These are phyloP conservation scores for Crepidotus variabilis DNA, from an alignment of 768 basidiomycete species.

Conservation along the genomic window DNA sequence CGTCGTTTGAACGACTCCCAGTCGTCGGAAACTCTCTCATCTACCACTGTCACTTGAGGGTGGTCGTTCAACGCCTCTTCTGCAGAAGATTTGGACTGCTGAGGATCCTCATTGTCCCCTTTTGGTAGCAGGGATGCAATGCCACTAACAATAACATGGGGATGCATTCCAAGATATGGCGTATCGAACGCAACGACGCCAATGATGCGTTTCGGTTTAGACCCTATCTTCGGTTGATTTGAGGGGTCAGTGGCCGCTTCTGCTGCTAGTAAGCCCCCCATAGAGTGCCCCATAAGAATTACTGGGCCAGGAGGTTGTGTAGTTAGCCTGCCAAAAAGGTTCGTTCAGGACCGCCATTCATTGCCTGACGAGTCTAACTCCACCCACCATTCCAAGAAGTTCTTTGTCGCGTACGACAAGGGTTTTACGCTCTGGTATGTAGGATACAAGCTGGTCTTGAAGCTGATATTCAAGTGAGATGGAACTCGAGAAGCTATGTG, in stretches of 20 bases:
- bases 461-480: conserved; percentile 28
- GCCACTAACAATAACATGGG: conserved; percentile 55
- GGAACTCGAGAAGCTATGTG: conserved; percentile 33
- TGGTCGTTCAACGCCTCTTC: conserved; percentile 42
- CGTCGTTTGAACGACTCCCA: conserved; percentile 44
- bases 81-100: conserved; percentile 17
- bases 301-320: conserved; percentile 54
- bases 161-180: conserved; percentile 60
- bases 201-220: conserved; percentile 40
- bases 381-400: conserved; percentile 52
- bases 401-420: conserved; percentile 44
- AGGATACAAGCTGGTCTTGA: conserved; percentile 51
- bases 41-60: conserved; percentile 39
- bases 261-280: conserved; percentile 58
- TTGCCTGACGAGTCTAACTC: background rate
- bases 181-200: conserved; percentile 58
- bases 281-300: conserved; percentile 54
- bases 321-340: conserved; percentile 35
- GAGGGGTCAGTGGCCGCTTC: conserved; percentile 47
- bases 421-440: conserved; percentile 58
- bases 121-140: conserved; percentile 51
- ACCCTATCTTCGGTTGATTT: conserved; percentile 24
- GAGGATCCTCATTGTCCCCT: conserved; percentile 17
- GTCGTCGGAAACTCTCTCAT: conserved; percentile 42
- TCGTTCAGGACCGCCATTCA: background rate